Conservation (phyloP, 345 rosid species). For the Syzygium aqueum region DNA sequence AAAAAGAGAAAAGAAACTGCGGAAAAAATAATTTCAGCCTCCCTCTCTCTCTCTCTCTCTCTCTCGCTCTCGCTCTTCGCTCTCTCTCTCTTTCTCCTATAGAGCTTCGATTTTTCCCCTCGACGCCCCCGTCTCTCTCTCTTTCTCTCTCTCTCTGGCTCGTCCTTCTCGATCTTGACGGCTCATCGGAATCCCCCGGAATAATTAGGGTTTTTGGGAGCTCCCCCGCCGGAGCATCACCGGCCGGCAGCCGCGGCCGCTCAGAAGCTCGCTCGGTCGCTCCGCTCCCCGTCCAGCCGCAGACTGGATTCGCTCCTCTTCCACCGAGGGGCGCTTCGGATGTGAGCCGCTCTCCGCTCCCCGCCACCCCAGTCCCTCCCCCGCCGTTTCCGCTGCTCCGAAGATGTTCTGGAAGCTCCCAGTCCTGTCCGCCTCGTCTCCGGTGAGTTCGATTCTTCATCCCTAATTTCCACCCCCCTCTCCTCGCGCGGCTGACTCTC, state of each 20-base stretch:
- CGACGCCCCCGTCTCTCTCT: conserved; percentile 2
- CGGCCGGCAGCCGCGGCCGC: not conserved
- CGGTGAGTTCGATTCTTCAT: conserved; percentile 40
- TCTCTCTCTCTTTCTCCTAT: conserved; percentile 8
- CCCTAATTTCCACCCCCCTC: not conserved
- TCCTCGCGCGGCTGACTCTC: not conserved
- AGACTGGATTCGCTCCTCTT: not conserved
- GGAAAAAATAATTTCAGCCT: not conserved
- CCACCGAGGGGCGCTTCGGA: conserved; percentile 16
- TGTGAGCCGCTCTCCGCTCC: conserved; percentile 1
- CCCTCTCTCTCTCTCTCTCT: not conserved
- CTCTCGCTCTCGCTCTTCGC: not conserved
- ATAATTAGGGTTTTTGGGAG: not conserved
- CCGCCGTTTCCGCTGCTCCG: conserved; percentile 1
- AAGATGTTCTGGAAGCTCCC: conserved; percentile 97
- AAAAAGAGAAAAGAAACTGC: not conserved
- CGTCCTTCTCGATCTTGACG: conserved; percentile 24
- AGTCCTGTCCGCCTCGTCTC: conserved; percentile 78
- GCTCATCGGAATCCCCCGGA: not conserved
- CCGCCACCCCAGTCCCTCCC: conserved; percentile 5
- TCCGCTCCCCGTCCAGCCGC: not conserved
- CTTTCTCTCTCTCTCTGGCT: conserved; percentile 11
- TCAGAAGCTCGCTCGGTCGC: not conserved
- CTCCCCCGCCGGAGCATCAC: not conserved
- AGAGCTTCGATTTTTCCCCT: not conserved